These are phyloP conservation scores for Gymnopus androsaceus DNA, from an alignment of 1,284 basidiomycete species.

Conservation along the genomic window DNA sequence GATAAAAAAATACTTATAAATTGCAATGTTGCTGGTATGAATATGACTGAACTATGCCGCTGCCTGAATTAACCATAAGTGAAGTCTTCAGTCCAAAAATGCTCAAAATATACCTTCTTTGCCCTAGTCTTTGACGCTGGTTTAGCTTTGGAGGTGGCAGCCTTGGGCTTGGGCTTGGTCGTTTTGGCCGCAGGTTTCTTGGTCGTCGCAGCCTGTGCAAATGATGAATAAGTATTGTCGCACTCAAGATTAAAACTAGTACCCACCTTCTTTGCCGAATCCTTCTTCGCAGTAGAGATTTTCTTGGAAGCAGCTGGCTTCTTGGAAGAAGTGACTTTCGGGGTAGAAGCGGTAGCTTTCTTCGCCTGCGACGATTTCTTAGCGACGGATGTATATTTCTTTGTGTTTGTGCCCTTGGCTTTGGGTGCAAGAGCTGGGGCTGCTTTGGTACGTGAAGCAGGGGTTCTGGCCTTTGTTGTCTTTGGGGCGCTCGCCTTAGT, in stretches of 20 bases:
- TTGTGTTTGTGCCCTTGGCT: no score
- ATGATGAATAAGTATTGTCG: no score
- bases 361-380: no score
- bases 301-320: slow-evolving; percentile 27
- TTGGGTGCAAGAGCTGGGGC: no score
- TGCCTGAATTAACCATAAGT: not conserved
- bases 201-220: slow-evolving; percentile 33
- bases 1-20: not conserved
- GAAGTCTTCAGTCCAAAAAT: no score
- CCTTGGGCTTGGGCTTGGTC: slow-evolving; percentile 30
- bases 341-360: slow-evolving; percentile 25
- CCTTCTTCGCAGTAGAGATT: slow-evolving; percentile 32
- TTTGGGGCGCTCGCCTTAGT: no score
- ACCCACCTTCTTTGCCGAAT: slow-evolving; percentile 40
- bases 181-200: slow-evolving; percentile 32
- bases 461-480: no score
- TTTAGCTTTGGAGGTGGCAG: slow-evolving; percentile 28
- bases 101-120: slow-evolving; percentile 23
- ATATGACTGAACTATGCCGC: not conserved
- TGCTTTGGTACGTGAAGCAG: no score
- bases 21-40: no score
- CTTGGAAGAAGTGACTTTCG: slow-evolving; percentile 23
- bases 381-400: no score
- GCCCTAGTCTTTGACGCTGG: slow-evolving; percentile 17
- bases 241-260: no score